A percentile compares a stretch with the other conserved stretches of the same genome.
Conservation (phyloP, 129 eudicot genomes). For the Dittrichia graveolens region DNA sequence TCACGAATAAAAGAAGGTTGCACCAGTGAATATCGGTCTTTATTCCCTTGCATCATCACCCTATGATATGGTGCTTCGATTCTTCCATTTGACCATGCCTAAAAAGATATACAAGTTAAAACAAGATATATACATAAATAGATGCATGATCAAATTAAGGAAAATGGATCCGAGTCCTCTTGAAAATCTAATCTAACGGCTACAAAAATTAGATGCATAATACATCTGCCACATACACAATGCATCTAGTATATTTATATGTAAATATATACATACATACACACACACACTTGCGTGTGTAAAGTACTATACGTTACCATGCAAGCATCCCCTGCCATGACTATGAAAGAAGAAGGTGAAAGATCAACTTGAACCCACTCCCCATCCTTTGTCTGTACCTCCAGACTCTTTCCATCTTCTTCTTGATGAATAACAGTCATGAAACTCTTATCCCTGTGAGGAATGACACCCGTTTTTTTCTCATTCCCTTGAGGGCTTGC, state of each 20-base stretch:
- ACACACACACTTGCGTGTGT: too few relatives aligned
- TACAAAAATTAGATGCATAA: too few relatives aligned
- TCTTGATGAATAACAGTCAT: constrained; percentile 46
- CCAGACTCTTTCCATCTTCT: constrained; percentile 42
- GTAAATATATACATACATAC: too few relatives aligned
- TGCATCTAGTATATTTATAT: too few relatives aligned
- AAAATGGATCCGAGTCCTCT: too few relatives aligned
- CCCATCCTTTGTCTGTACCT: constrained; percentile 41
- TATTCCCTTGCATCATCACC: constrained; percentile 7
- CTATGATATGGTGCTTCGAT: constrained; percentile 6
- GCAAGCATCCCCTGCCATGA: constrained; percentile 57
- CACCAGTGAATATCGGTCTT: not conserved
- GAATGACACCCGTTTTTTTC: constrained; percentile 31
- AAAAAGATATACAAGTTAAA: not conserved
- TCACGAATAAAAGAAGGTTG: not conserved
- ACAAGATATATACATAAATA: not conserved
- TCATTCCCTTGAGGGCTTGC: constrained; percentile 29
- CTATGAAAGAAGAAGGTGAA: constrained; percentile 42
- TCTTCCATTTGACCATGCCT: constrained; percentile 24
- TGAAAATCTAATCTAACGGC: too few relatives aligned
- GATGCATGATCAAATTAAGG: too few relatives aligned
- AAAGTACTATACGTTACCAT: constrained; percentile 21
- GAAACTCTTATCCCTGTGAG: constrained; percentile 53
- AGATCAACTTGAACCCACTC: constrained; percentile 52
- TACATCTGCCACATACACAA: too few relatives aligned